Conservation (phyloP, 306 rosid genomes). For the peach (Prunus persica) region Prunus_persica_NCBIv2 NC_034010.1:20325001-20325500, state of each 20-base stretch:
- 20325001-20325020: background rate
- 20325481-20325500: conserved; percentile 37
- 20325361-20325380: conserved; percentile 69
- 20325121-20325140: conserved; percentile 37
- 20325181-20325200: conserved; percentile 73
- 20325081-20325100: conserved; percentile 15
- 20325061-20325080: conserved; percentile 50
- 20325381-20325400: conserved; percentile 61
- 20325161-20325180: conserved; percentile 55
- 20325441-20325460: conserved; percentile 57
- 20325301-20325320: conserved; percentile 49
- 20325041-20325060: background rate
- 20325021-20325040: background rate
- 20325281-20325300: conserved; percentile 6
- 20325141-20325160: conserved; percentile 37
- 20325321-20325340: conserved; percentile 58
- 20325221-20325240: conserved; percentile 51
- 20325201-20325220: conserved; percentile 62
- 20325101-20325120: conserved; percentile 4
- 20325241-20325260: conserved; percentile 39
- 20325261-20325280: conserved; percentile 35
- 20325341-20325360: conserved; percentile 62
- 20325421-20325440: conserved; percentile 64
- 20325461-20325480: background rate
- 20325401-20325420: conserved; percentile 67